These are phyloP conservation scores for Tuber borchii DNA, from an alignment of 495 filamentous ascomycete species.

Conservation along the genomic window DNA sequence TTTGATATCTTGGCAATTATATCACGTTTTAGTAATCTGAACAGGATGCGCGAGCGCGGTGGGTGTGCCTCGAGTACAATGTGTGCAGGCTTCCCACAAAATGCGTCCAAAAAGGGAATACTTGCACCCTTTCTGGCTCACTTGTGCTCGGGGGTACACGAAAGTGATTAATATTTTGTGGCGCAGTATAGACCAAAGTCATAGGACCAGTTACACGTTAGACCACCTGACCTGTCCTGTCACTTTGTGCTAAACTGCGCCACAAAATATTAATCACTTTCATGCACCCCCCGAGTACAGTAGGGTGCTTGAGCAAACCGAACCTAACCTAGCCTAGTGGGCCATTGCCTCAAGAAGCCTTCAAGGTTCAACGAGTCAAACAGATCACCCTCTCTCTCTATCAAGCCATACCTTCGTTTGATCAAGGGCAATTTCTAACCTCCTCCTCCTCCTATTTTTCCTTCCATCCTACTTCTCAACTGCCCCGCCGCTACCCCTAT, in stretches of 20 bases:
- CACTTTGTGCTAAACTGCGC: too few species aligned
- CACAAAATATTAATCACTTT: too few species aligned
- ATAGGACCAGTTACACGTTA: too few species aligned
- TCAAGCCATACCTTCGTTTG: background rate
- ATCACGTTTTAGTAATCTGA: background rate
- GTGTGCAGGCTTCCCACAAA: too few species aligned
- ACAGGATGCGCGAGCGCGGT: background rate
- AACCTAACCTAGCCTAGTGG: background rate
- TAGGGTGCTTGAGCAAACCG: background rate
- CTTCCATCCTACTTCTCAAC: background rate
- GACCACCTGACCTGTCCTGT: too few species aligned
- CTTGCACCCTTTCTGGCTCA: too few species aligned
- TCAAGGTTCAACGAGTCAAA: background rate
- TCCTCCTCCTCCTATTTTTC: background rate
- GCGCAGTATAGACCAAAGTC: too few species aligned
- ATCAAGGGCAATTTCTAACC: background rate
- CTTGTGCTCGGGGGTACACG: too few species aligned
- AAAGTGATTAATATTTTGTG: too few species aligned
- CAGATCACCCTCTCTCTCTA: background rate
- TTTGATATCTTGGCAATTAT: background rate
- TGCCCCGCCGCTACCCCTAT: background rate
- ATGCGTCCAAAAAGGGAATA: too few species aligned
- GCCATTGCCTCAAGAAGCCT: background rate
- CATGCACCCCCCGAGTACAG: too few species aligned
- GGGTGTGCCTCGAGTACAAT: too few species aligned